Percentiles rank a stretch among this genome's conserved stretches.
phyloP scores from a whole-genome alignment of 257 asterid species.

The Capsicum pubescens region DNA sequence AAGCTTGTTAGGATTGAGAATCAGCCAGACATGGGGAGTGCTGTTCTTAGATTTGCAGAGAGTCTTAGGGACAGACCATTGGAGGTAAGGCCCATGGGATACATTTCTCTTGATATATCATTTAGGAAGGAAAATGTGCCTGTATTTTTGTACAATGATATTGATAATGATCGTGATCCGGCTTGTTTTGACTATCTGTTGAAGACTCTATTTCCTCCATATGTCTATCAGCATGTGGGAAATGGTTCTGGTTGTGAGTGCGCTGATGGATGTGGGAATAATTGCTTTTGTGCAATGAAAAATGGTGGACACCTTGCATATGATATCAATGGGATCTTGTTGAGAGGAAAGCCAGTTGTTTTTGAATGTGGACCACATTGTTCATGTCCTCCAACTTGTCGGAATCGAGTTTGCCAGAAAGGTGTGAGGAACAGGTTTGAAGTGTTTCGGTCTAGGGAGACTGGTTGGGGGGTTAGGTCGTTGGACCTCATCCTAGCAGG shows the following conservation, averaged over 20 bases:
- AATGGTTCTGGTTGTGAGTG: slow-evolving; percentile 68
- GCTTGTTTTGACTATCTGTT: slow-evolving; percentile 57
- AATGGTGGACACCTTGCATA: slow-evolving; percentile 82
- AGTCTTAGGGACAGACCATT: slow-evolving; percentile 54
- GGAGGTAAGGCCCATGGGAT: slow-evolving; percentile 66
- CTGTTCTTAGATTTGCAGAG: slow-evolving; percentile 60
- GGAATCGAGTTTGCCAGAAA: slow-evolving; percentile 79
- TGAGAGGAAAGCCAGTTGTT: slow-evolving; percentile 78
- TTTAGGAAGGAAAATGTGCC: slow-evolving; percentile 65
- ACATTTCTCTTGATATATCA: slow-evolving; percentile 72
- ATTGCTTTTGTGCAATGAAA: slow-evolving; percentile 70
- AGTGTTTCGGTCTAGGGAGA: slow-evolving; percentile 85
- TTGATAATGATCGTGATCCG: slow-evolving; percentile 70
- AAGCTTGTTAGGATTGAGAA: slow-evolving; percentile 66
- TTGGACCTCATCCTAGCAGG: slow-evolving; percentile 86
- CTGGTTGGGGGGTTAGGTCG: slow-evolving; percentile 93
- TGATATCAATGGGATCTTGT: slow-evolving; percentile 63
- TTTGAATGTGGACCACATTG: slow-evolving; percentile 91
- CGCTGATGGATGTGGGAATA: slow-evolving; percentile 52
- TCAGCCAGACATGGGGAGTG: slow-evolving; percentile 79
- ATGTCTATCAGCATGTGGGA: slow-evolving; percentile 44
- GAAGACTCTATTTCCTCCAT: slow-evolving; percentile 56
- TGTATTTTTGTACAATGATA: slow-evolving; percentile 65
- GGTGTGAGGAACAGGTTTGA: slow-evolving; percentile 78
- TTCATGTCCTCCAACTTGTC: slow-evolving; percentile 67